Evolutionary conservation across 2,329 filamentous ascomycete species (phyloP), one percentile per base, ranked within the genome.

Genomic region (Trichoderma gracile): DNA sequence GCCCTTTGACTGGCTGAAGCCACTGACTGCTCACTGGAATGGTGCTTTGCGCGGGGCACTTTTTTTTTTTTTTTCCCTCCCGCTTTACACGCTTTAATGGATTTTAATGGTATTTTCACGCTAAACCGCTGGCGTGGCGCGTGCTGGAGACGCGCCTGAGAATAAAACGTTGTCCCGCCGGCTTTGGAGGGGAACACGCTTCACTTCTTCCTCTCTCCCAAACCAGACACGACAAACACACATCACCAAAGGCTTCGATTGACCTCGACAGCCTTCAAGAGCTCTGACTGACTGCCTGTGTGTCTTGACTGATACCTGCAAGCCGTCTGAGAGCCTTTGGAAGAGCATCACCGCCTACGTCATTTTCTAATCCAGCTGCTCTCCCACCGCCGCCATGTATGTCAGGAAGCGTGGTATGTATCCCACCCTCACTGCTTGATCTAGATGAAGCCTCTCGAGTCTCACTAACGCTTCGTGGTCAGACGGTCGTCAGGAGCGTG

Each of bases 401-500:
- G 85, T 87, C 76, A 82, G 82, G 76, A 87, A 87, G 82, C 81
- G 85, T 75, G 84, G 84, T 86, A 80, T 71, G 84, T 38, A 68
- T 62, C 64, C 59, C 55, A 47, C 46, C 63, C 3, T 45, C 33
- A 5, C 3, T 38, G 33, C 33, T 45, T 50, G 33, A 53, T 23
- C n/a, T 30, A 23, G n/a, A 23, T 46, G 33, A 25, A 25, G n/a
- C 27, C 8, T 23, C 5, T 45, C 61, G 45, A 52, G 49, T 38
- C 30, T 50, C 54, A 55, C 75, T 80, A 64, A 78, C 14, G 33
- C 5, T 72, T n/a, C 25, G 23, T 10, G 19, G 17, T 12, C 63
- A 98, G 95, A 99, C 86, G 94, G 94, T 81, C 95, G 95, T 84
- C 97, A 98, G 84, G 95, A 99, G 86, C 95, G 95, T 79, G 95